A percentile compares a stretch with the other conserved stretches of the same genome.
These are phyloP conservation scores for Alternaria sp. DNA, from an alignment of 2,329 filamentous ascomycete species.

Conservation along the genomic window DNA sequence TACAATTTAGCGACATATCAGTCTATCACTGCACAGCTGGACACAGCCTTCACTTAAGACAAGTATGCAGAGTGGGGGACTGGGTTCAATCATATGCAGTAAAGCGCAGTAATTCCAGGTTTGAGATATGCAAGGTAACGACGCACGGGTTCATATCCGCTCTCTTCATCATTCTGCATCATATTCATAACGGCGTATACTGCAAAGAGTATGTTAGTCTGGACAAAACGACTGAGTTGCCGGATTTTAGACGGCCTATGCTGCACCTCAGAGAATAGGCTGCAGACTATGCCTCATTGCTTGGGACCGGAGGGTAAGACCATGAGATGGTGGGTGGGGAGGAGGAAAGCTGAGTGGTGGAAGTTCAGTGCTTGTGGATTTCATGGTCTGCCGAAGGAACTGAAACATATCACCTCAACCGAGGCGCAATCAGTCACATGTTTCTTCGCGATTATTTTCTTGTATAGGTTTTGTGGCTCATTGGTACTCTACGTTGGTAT, in stretches of 20 bases:
- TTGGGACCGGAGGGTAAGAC: constrained; percentile 70
- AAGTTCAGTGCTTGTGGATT: constrained; percentile 24
- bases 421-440: neutral
- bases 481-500: neutral
- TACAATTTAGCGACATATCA: constrained; percentile 66
- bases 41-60: constrained; percentile 54
- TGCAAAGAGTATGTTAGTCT: constrained; percentile 9
- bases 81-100: constrained; percentile 56
- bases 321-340: constrained; percentile 68
- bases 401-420: constrained; percentile 4
- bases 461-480: neutral
- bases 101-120: constrained; percentile 20
- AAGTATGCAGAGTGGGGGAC: constrained; percentile 60
- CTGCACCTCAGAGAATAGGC: constrained; percentile 22
- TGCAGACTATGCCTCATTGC: constrained; percentile 16
- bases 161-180: constrained; percentile 36
- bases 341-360: constrained; percentile 52
- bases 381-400: constrained; percentile 19
- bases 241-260: constrained; percentile 23
- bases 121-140: constrained; percentile 25
- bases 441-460: neutral
- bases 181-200: constrained; percentile 18
- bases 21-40: constrained; percentile 63
- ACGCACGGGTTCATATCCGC: constrained; percentile 38
- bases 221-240: constrained; percentile 13